Percentiles rank a stretch among this genome's conserved stretches.
These are phyloP conservation scores for Trichoderma brevicompactum DNA, from an alignment of 2,329 filamentous ascomycete genomes.

Conservation along the genomic window DNA sequence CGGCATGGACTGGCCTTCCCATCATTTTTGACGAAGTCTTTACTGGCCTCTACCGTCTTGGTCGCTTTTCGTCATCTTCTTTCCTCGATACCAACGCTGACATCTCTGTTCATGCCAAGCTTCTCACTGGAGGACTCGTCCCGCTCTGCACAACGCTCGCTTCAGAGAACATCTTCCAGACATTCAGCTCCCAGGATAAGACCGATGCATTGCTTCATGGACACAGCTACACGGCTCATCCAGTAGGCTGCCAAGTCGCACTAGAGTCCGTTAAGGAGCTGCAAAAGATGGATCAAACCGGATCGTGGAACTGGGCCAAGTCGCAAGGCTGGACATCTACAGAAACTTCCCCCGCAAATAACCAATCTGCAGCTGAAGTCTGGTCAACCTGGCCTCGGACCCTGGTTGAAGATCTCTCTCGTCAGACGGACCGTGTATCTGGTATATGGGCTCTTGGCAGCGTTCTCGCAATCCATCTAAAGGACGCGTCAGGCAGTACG, in stretches of 20 bases:
- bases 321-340: conserved; percentile 48
- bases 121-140: conserved; percentile 78
- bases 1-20: conserved; percentile 72
- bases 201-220: conserved; percentile 80
- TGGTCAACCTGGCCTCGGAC: conserved; percentile 75
- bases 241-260: conserved; percentile 79
- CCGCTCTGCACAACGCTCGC: conserved; percentile 78
- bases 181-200: conserved; percentile 74
- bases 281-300: conserved; percentile 58
- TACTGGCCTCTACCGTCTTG: conserved; percentile 81
- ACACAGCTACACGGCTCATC: conserved; percentile 85
- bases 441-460: conserved; percentile 75
- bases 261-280: conserved; percentile 67
- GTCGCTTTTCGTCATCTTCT: conserved; percentile 69
- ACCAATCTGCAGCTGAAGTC: conserved; percentile 25
- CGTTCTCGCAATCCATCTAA: conserved; percentile 68
- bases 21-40: conserved; percentile 88
- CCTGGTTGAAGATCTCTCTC: conserved; percentile 64
- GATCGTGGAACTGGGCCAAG: conserved; percentile 62
- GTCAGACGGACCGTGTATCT: conserved; percentile 55
- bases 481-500: conserved; percentile 45
- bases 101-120: conserved; percentile 80
- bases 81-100: conserved; percentile 73
- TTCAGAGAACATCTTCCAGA: conserved; percentile 72
- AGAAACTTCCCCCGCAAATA: neutral